Conservation (phyloP, 257 asterid genomes). For the Salvia miltiorrhiza region DNA sequence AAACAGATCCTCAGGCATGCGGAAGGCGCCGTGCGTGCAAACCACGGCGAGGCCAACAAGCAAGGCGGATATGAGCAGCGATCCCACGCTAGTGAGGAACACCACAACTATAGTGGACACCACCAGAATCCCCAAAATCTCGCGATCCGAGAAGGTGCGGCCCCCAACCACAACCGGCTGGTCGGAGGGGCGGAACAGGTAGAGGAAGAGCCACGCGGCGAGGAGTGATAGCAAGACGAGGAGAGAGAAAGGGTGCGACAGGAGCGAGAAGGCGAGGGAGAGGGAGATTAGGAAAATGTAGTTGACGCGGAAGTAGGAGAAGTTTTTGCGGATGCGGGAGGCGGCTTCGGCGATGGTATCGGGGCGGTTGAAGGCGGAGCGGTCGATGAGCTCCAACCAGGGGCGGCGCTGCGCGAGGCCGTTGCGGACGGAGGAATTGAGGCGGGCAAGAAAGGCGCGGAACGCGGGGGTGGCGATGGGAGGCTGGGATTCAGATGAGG, state of each 20-base stretch:
- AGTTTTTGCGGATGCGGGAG: conserved; percentile 75
- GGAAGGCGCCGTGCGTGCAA: conserved; percentile 81
- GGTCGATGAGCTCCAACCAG: conserved; percentile 82
- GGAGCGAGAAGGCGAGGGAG: conserved; percentile 73
- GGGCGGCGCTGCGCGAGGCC: conserved; percentile 88
- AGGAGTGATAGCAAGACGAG: conserved; percentile 55
- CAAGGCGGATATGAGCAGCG: conserved; percentile 72
- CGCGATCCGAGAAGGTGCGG: conserved; percentile 78
- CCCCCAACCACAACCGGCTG: conserved; percentile 73
- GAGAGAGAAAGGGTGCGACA: conserved; percentile 87
- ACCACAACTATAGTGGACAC: conserved; percentile 68
- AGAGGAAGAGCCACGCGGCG: conserved; percentile 75
- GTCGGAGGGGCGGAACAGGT: conserved; percentile 70
- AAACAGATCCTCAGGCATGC: conserved; percentile 84
- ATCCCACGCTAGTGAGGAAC: conserved; percentile 84
- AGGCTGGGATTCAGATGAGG: conserved; percentile 49
- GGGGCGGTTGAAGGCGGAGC: conserved; percentile 85
- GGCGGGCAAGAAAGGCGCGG: conserved; percentile 69
- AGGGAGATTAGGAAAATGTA: conserved; percentile 61
- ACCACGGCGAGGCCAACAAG: conserved; percentile 69
- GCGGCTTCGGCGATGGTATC: conserved; percentile 84
- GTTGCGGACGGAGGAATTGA: conserved; percentile 55
- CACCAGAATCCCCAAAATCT: conserved; percentile 57
- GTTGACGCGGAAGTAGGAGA: conserved; percentile 80
- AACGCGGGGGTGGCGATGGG: conserved; percentile 70